A percentile compares a stretch with the other conserved stretches of the same genome.
phyloP scores from a whole-genome alignment of 1,284 basidiomycete genomes.

The Rhizoctonia solani region DNA sequence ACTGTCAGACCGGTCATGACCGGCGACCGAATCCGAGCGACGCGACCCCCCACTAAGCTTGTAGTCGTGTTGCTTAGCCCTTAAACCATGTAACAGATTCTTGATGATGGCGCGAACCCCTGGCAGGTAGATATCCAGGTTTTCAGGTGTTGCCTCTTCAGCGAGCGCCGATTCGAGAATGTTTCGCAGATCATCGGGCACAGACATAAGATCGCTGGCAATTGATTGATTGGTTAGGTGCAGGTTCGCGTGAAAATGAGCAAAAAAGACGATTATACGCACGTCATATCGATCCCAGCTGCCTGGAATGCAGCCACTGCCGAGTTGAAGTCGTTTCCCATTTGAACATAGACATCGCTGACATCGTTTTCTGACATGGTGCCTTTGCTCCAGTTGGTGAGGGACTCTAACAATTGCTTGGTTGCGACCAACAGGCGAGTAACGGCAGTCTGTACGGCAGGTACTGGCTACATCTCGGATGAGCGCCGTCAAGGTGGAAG shows the following conservation, averaged over 20 bases:
- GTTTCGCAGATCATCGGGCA: slow-evolving; percentile 86
- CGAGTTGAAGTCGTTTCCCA: slow-evolving; percentile 97
- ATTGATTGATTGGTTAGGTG: slow-evolving; percentile 20
- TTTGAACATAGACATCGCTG: slow-evolving; percentile 93
- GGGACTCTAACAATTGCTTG: slow-evolving; percentile 88
- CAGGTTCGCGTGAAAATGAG: not conserved
- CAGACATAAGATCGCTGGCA: slow-evolving; percentile 79
- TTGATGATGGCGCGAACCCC: slow-evolving; percentile 93
- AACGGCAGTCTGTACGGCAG: slow-evolving; percentile 81
- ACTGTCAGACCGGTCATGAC: slow-evolving; percentile 6
- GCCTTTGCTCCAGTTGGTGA: slow-evolving; percentile 85
- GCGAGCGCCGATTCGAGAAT: slow-evolving; percentile 90
- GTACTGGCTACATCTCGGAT: slow-evolving; percentile 13
- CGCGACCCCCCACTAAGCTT: slow-evolving; percentile 24
- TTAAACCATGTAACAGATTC: slow-evolving; percentile 86
- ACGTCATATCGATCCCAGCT: slow-evolving; percentile 92
- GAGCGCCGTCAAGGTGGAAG: not conserved
- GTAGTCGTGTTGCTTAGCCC: slow-evolving; percentile 86
- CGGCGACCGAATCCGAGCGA: not conserved
- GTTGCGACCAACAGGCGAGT: slow-evolving; percentile 94
- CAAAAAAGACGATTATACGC: slow-evolving; percentile 47
- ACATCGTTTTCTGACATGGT: slow-evolving; percentile 81
- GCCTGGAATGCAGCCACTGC: slow-evolving; percentile 87
- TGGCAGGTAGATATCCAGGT: slow-evolving; percentile 88
- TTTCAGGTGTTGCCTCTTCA: slow-evolving; percentile 84